phyloP scores from a whole-genome alignment of 2,329 filamentous ascomycete species.

The Alternaria triticimaculans region DNA sequence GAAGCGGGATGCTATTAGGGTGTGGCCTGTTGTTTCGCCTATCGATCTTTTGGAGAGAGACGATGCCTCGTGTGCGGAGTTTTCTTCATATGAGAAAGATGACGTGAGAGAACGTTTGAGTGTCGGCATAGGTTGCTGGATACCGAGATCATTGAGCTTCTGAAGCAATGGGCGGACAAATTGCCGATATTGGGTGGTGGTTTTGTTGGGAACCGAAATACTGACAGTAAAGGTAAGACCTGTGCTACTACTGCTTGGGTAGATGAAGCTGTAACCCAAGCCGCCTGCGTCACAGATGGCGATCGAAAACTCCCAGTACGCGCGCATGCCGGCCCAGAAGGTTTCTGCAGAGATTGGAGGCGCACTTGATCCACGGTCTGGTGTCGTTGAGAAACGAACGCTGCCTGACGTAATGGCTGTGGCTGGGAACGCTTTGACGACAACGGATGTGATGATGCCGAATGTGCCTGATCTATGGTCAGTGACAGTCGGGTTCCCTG shows the following conservation, averaged over 20 bases:
- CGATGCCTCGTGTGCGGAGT: neutral
- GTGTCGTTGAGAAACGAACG: slow-evolving; percentile 31
- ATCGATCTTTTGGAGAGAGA: slow-evolving; percentile 5
- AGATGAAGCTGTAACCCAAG: slow-evolving; percentile 38
- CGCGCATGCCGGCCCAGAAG: slow-evolving; percentile 35
- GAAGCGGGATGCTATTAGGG: slow-evolving; percentile 35
- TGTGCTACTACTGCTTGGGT: slow-evolving; percentile 11
- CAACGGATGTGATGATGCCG: slow-evolving; percentile 34
- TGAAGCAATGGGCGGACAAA: slow-evolving; percentile 28
- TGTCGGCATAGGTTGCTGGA: slow-evolving; percentile 19
- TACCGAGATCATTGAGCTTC: slow-evolving; percentile 24
- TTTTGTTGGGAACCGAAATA: slow-evolving; percentile 25
- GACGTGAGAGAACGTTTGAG: slow-evolving; percentile 6
- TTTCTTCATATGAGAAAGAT: neutral
- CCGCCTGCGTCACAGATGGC: slow-evolving; percentile 31
- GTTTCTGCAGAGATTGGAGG: slow-evolving; percentile 22
- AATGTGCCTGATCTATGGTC: slow-evolving; percentile 26
- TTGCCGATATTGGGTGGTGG: slow-evolving; percentile 13
- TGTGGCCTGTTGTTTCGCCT: slow-evolving; percentile 30
- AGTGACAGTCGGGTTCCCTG: neutral
- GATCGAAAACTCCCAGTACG: slow-evolving; percentile 24
- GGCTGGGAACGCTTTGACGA: slow-evolving; percentile 45
- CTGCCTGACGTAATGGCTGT: slow-evolving; percentile 16
- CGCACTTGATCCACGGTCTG: slow-evolving; percentile 8
- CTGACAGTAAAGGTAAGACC: slow-evolving; percentile 30